Evolutionary conservation across 2,329 filamentous ascomycete genomes (phyloP), one percentile per base, ranked within the genome.

Genomic region (Rachicladosporium sp.): DNA sequence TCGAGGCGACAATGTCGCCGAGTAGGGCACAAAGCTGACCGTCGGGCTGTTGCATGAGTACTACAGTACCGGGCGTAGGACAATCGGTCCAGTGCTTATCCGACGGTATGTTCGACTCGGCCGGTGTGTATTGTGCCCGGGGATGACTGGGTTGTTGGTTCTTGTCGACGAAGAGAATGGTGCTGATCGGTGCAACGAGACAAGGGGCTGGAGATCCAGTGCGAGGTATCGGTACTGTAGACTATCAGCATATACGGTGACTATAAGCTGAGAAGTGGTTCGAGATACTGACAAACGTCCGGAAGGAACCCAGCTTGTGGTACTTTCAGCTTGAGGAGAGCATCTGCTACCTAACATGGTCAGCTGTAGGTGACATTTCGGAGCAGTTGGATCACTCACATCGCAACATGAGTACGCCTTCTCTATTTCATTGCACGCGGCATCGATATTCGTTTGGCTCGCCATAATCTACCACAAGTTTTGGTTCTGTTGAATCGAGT

Each of bases 1-100:
- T 68, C 23, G 73, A 64, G 4, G 79, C 82, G 72, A 86, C 82
- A 47, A 87, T 83, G 11, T 82, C 82, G n/a, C 82, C 82, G 4
- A 83, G 70, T 6, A 83, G 70, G 4, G 82, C 82, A 58, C 82
- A 84, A 37, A 68, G 69, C 55, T 85, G 80, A 1, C 66, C 69
- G 0, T 64, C 52, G 0, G 80, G 78, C 51, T 86, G 80, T 44
- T 74, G 72, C 43, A 86, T 69, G 3, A 87, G 63, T 3, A 78
- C 73, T 38, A 86, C 68, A 1, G 76, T 80, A 6, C 68, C 71
- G 0, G 69, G 62, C 19, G 72, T 60, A 1, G 74, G 71, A 32
- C 74, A 61, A 58, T 88, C 82, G 30, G 78, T 78, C 70, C 78
- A 87, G 50, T 85, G 82, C 5, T 67, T 71, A 6, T 67, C 71